Evolutionary conservation across 1,284 basidiomycete species (phyloP), one percentile per base, ranked within the genome.

Genomic region (Paramarasmius palmivorus): DNA sequence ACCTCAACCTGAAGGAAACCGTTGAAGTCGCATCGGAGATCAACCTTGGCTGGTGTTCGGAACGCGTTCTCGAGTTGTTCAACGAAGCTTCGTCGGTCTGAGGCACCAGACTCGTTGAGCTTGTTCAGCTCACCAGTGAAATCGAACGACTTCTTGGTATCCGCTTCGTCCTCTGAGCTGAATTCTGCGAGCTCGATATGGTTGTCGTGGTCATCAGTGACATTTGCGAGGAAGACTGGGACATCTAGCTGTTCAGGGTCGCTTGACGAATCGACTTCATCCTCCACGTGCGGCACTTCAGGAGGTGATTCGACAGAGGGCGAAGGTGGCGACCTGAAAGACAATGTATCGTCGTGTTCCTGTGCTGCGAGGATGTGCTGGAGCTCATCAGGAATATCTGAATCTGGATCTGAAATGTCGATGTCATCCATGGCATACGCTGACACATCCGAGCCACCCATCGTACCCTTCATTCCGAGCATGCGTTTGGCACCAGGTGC

Each of bases 51-150:
- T 0, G 89, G 88, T 0, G 88, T 88, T 54, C 79, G 77, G 74
- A 92, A 92, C 0, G 89, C 89, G 47, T 77, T 83, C 69, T 91
- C 90, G 9, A 92, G 70, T 65, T 91, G 87, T 65, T 92, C 90
- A 3, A 94, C 84, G 63, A 95, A 94, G 66, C 90, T 92, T 5
- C 71, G 74, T 3, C 90, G 72, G 61, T 89, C 82, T 0, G 83
- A 83, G 2, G 66, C 84, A 23, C 88, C 87, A 5, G 81, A 84
- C 61, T 86, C 83, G 53, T 86, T 86, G 40, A 94, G 77, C 58
- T 75, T 82, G 64, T 79, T 74, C 47, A 92, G 73, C 67, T 93
- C 92, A 20, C 83, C 86, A 0, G 92, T 93, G 63, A 94, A 95
- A 65, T 94, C 92, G 59, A 94, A 95, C 1, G 87, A 90, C 61